A percentile compares a stretch with the other conserved stretches of the same genome.
Evolutionary conservation across 2,329 filamentous ascomycete genomes (phyloP).

Genomic region (Rasamsonia emersonii): DNA sequence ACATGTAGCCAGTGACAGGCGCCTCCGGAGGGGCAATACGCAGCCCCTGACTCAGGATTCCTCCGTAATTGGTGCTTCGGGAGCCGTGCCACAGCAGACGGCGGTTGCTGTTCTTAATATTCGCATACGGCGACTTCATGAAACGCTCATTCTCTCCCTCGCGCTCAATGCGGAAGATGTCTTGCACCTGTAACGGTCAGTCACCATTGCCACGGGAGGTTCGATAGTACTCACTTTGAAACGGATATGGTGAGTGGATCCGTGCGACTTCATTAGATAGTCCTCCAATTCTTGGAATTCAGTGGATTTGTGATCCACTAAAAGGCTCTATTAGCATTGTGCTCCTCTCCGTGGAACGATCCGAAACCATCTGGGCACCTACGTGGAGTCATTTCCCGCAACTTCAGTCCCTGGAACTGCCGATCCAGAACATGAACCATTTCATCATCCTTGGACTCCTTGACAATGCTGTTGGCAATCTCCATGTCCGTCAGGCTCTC

Average conservation of each 20-base stretch:
- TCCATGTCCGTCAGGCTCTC: constrained; percentile 82
- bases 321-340: constrained; percentile 8
- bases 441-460: constrained; percentile 47
- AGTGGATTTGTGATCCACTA: constrained; percentile 45
- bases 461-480: constrained; percentile 69
- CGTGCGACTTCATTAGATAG: constrained; percentile 61
- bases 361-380: constrained; percentile 10
- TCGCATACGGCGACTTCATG: constrained; percentile 45
- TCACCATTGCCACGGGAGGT: constrained; percentile 6
- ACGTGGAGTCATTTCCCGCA: constrained; percentile 66
- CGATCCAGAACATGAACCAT: constrained; percentile 59
- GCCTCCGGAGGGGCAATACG: constrained; percentile 77
- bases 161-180: constrained; percentile 78
- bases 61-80: constrained; percentile 73
- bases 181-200: constrained; percentile 41
- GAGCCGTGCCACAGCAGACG: constrained; percentile 84
- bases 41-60: constrained; percentile 78
- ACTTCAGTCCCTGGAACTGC: constrained; percentile 61
- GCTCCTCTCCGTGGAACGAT: constrained; percentile 5
- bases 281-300: constrained; percentile 59
- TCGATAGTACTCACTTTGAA: constrained; percentile 20
- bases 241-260: constrained; percentile 53
- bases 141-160: constrained; percentile 64
- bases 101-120: constrained; percentile 51
- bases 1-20: constrained; percentile 75